phyloP scores from a whole-genome alignment of 78 protist species.

The Planoprotostelium fungivorum region DNA sequence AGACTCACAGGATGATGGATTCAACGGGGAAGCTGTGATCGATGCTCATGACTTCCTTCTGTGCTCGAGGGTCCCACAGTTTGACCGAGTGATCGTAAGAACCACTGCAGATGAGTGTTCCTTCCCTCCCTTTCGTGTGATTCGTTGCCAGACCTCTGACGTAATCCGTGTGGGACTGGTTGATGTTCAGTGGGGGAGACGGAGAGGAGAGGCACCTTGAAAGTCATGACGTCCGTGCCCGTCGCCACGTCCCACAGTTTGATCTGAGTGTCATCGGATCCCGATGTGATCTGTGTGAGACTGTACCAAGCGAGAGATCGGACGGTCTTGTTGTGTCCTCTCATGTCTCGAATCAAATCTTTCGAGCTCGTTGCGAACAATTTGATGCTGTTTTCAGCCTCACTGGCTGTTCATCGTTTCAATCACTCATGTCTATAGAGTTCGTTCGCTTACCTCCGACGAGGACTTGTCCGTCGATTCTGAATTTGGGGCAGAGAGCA shows the following conservation, averaged over 20 bases:
- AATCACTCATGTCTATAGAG: neutral
- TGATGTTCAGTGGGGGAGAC: neutral
- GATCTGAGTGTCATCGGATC: neutral
- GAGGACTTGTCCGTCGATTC: neutral
- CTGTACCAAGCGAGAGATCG: neutral
- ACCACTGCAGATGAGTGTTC: neutral
- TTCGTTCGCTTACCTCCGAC: neutral
- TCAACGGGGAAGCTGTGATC: neutral
- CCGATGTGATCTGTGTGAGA: neutral
- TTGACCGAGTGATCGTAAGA: neutral
- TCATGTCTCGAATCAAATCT: neutral
- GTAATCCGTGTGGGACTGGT: neutral
- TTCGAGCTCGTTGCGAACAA: neutral
- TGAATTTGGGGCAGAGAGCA: neutral
- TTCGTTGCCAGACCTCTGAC: neutral
- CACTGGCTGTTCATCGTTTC: neutral
- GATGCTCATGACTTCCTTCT: neutral
- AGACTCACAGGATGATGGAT: neutral
- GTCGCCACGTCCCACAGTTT: neutral
- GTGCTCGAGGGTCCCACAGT: neutral
- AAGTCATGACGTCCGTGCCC: neutral
- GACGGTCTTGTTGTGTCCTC: neutral
- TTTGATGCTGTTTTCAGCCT: neutral
- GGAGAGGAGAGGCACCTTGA: neutral
- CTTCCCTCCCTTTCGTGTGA: neutral